Evolutionary conservation across 1,284 basidiomycete species (phyloP).

Genomic region (Mycosarcoma maydis): DNA sequence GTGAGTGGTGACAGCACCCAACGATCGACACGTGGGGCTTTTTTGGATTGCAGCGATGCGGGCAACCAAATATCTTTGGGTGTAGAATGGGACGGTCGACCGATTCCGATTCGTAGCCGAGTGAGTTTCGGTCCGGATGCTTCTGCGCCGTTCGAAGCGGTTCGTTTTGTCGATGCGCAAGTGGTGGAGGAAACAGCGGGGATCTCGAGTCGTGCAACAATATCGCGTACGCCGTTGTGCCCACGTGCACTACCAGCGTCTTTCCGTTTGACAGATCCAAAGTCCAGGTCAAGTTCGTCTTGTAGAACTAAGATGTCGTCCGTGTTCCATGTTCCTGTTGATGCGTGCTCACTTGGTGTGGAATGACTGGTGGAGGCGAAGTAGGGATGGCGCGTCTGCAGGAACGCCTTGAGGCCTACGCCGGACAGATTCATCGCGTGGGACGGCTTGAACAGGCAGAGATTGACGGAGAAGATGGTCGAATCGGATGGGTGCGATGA

Average conservation of each 20-base stretch:
- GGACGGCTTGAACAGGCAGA: constrained; percentile 28
- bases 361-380: neutral
- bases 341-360: no score
- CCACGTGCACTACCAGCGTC: constrained; percentile 23
- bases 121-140: constrained; percentile 1
- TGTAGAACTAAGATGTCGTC: constrained; percentile 30
- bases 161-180: no score
- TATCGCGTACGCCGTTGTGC: constrained; percentile 36
- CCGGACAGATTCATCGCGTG: constrained; percentile 44
- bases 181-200: neutral
- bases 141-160: neutral
- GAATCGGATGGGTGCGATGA: neutral
- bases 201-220: constrained; percentile 14
- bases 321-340: neutral
- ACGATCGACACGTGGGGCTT: constrained; percentile 6
- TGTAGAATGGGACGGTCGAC: constrained; percentile 1
- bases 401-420: constrained; percentile 8
- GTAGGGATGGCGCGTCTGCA: constrained; percentile 1
- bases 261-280: constrained; percentile 13
- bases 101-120: constrained; percentile 26
- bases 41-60: neutral
- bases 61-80: constrained; percentile 2
- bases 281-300: constrained; percentile 35
- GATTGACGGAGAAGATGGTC: constrained; percentile 9
- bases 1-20: constrained; percentile 31